A percentile compares a stretch with the other conserved stretches of the same genome.
Evolutionary conservation across 495 filamentous ascomycete genomes (phyloP).

Genomic region (Penicillium atrosanguineum): DNA sequence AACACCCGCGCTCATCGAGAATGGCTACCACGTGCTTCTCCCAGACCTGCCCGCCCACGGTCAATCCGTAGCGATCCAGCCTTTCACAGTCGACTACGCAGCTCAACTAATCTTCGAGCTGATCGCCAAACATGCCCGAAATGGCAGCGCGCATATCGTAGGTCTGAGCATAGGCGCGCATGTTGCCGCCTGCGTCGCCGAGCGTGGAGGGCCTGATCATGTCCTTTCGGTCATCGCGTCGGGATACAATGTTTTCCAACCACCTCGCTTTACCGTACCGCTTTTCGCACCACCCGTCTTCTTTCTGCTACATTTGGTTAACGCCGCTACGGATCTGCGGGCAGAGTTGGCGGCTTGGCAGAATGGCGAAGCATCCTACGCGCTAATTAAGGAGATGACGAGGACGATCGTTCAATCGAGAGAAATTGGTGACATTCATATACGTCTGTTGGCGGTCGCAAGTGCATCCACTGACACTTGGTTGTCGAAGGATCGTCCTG

Average conservation of each 20-base stretch:
- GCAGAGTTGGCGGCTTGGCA: too few species aligned
- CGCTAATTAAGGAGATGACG: too few species aligned
- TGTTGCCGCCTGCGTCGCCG: constrained; percentile 9
- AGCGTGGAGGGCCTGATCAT: neutral
- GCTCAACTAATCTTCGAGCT: constrained; percentile 1
- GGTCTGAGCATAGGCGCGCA: constrained; percentile 17
- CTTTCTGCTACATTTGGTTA: neutral
- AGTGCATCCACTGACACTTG: too few species aligned
- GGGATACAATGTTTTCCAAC: constrained; percentile 9
- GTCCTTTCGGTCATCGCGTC: constrained; percentile 4
- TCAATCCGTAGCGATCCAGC: constrained; percentile 8
- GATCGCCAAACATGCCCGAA: constrained; percentile 7
- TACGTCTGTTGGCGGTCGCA: too few species aligned
- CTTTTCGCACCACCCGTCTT: neutral
- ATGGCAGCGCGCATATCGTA: constrained; percentile 10
- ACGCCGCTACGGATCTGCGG: too few species aligned
- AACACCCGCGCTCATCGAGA: constrained; percentile 6
- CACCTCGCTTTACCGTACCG: neutral
- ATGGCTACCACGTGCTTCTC: constrained; percentile 14
- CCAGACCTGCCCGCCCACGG: constrained; percentile 21
- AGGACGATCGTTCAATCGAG: too few species aligned
- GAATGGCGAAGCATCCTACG: too few species aligned
- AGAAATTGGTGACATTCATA: too few species aligned
- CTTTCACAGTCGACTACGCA: constrained; percentile 11
- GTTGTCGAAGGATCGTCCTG: too few species aligned